Base-by-base conservation (phyloP, 148 eudicot genomes). In the Chenopodium berlandieri region DNA sequence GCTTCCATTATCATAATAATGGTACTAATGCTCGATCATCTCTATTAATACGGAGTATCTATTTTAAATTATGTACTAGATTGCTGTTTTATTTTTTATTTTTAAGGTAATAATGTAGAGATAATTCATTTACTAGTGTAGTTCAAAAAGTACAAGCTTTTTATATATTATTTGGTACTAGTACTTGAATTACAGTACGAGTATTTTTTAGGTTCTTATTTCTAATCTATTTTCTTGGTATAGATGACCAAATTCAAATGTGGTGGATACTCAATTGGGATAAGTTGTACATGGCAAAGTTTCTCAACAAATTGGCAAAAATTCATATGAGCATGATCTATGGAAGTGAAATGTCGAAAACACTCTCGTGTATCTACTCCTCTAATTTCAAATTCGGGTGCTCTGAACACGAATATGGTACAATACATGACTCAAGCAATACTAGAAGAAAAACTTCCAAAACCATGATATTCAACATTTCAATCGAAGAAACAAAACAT, bases 281-380 rank as follows among this genome's bases (percentile, higher is more conserved):
- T n/a, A n/a, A n/a, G n/a, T n/a, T n/a, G 44, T 19, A 7, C 75
- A 71, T 71, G 75, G 75, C 75, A 71, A 71, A 37, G 75, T 71
- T 71, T 52, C 75, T 71, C 16, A 37, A 71, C 1, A 84, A 1
- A 81, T 91, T 92, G 94, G 76, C 88, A 66, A 67, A 84, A 8
- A 80, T 85, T 70, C 91, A 91, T 77, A 81, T 27, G 22, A 77
- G 25, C 20, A 60, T 81, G 20, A 44, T 82, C 25, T 78, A 84
- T 10, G 66, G 67, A 60, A 30, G 63, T 56, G 75, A 78, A 14
- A 4, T 40, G 1, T 64, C 84, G 46, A 85, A 75, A 84, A 34
- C 52, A 12, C 92, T 88, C 37, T 5, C 66, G 0, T 82, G 30
- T 7, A 44, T 79, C 47, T 88, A 85, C 79, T 68, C 78, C 78